Conservation (phyloP, 1,284 basidiomycete genomes). For the Cryptococcus sp. region DNA sequence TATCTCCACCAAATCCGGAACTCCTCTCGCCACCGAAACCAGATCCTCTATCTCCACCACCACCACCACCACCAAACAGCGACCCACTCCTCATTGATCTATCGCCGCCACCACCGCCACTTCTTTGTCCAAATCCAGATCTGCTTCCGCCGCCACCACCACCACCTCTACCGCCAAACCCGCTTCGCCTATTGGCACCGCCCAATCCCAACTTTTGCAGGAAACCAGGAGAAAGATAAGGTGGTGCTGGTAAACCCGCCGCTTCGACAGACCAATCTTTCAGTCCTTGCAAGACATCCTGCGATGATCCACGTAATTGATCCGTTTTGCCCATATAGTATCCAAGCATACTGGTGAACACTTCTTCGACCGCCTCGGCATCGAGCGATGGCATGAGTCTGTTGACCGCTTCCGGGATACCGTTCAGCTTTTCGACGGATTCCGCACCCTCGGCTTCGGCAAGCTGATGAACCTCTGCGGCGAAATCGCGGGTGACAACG, state of each 20-base stretch:
- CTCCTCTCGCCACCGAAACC: constrained; percentile 3
- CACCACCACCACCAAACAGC: constrained; percentile 7
- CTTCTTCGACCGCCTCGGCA: constrained; percentile 62
- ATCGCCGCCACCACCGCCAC: constrained; percentile 7
- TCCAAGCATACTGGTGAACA: constrained; percentile 71
- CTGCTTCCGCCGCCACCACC: constrained; percentile 10
- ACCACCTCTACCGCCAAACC: constrained; percentile 3
- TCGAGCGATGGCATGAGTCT: constrained; percentile 57
- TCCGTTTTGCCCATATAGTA: constrained; percentile 66
- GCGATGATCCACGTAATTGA: constrained; percentile 57
- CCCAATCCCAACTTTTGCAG: constrained; percentile 53
- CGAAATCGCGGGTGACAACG: constrained; percentile 60
- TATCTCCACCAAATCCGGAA: constrained; percentile 8
- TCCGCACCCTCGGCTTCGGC: constrained; percentile 43
- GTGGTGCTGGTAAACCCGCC: constrained; percentile 58
- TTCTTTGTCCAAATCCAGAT: constrained; percentile 10
- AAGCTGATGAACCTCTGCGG: constrained; percentile 59
- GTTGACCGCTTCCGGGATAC: constrained; percentile 53
- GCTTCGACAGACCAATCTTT: constrained; percentile 66
- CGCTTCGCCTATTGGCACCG: constrained; percentile 4
- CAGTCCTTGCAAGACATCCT: constrained; percentile 63
- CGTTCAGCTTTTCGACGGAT: constrained; percentile 29
- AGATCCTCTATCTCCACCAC: constrained; percentile 23
- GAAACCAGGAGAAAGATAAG: constrained; percentile 59
- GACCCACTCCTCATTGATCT: constrained; percentile 1